phyloP scores from a whole-genome alignment of 176 grass and related monocot genomes.

The Musa acuminata region DNA sequence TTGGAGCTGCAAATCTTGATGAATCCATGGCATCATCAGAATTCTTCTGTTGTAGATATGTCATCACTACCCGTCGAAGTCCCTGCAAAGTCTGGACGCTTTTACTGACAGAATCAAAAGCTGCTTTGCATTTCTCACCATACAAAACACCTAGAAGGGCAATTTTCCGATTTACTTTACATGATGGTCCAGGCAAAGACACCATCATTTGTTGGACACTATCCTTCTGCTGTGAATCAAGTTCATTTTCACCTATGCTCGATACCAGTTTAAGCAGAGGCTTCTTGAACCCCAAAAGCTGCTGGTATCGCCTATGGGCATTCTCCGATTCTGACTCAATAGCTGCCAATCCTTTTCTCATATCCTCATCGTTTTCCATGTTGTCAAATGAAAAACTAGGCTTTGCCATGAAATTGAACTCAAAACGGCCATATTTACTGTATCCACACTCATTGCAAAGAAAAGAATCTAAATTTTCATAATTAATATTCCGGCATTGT shows the following conservation, averaged over 20 bases:
- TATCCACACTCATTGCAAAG: slow-evolving; percentile 99
- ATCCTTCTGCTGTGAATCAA: slow-evolving; percentile 94
- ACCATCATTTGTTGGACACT: slow-evolving; percentile 99
- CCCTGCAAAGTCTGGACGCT: slow-evolving; percentile 96
- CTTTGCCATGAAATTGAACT: slow-evolving; percentile 99
- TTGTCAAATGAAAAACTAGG: slow-evolving; percentile 96
- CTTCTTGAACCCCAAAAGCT: slow-evolving; percentile 96
- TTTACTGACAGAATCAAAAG: slow-evolving; percentile 98
- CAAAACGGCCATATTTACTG: slow-evolving; percentile 99
- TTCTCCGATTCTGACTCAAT: slow-evolving; percentile 97
- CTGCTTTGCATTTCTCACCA: slow-evolving; percentile 98
- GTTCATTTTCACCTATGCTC: slow-evolving; percentile 91
- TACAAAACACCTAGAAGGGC: slow-evolving; percentile 91
- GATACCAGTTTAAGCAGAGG: slow-evolving; percentile 93
- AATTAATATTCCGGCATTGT: slow-evolving; percentile 96
- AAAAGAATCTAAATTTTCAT: slow-evolving; percentile 96
- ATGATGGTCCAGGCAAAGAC: slow-evolving; percentile 91
- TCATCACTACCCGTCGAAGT: slow-evolving; percentile 66
- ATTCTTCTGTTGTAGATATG: slow-evolving; percentile 84
- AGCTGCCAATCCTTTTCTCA: slow-evolving; percentile 93
- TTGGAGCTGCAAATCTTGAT: slow-evolving; percentile 52
- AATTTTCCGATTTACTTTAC: slow-evolving; percentile 96
- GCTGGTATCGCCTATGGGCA: slow-evolving; percentile 94
- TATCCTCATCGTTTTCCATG: slow-evolving; percentile 98
- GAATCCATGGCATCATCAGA: slow-evolving; percentile 39